Conservation (phyloP, 2,329 filamentous ascomycete genomes). For the Neofusicoccum ribis region DNA sequence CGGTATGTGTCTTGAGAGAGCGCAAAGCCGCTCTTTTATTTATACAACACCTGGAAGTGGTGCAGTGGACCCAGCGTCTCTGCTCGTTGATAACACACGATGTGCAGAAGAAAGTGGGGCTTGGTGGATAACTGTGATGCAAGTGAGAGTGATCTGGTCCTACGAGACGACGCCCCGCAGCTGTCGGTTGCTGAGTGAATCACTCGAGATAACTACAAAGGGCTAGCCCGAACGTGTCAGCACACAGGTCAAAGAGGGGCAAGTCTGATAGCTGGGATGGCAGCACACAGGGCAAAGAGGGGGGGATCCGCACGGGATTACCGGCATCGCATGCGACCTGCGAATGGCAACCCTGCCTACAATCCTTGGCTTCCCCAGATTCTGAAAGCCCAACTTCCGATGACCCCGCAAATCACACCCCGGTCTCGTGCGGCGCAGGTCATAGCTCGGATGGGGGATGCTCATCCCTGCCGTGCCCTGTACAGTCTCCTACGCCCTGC, state of each 20-base stretch:
- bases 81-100: neutral
- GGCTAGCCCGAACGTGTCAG: neutral
- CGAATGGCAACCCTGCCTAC: neutral
- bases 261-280: neutral
- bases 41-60: neutral
- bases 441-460: neutral
- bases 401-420: neutral
- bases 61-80: neutral
- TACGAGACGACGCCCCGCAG: neutral
- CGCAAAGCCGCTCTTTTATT: neutral
- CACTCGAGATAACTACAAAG: neutral
- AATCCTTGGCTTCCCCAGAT: neutral
- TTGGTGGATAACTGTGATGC: neutral
- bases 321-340: neutral
- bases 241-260: slow-evolving; percentile 32
- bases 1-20: neutral
- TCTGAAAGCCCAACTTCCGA: neutral
- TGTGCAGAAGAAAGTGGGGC: neutral
- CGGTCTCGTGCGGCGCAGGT: neutral
- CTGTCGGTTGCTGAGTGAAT: neutral
- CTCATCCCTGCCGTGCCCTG: neutral
- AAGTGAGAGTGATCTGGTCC: neutral
- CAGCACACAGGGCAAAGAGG: neutral
- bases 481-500: neutral
- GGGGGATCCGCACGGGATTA: neutral